Conservation (phyloP, 108 stramenopile genomes). For the Cyclotella kingstonii region DNA sequence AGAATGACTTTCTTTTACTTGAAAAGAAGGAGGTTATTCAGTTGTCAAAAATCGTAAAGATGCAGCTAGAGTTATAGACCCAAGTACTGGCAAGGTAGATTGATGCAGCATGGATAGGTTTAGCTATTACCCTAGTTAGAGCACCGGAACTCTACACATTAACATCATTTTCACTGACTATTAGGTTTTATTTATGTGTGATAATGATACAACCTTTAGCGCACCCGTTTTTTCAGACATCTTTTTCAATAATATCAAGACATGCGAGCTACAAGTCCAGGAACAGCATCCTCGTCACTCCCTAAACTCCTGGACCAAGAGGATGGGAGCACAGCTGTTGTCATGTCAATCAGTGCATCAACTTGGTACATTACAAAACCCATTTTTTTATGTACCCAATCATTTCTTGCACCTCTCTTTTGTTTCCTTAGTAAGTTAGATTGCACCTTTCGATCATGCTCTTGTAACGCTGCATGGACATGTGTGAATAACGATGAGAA, state of each 20-base stretch:
- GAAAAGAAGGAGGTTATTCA: conserved; percentile 87
- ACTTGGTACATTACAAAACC: background rate
- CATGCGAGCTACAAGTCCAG: background rate
- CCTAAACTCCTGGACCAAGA: background rate
- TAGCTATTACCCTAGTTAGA: background rate
- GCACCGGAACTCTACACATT: too few species aligned
- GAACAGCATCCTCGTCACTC: background rate
- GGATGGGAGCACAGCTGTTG: background rate
- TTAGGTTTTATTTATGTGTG: too few species aligned
- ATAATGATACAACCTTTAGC: too few species aligned
- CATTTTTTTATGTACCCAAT: background rate
- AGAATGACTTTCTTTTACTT: conserved; percentile 61
- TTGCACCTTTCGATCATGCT: background rate
- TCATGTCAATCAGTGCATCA: background rate
- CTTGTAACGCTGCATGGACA: background rate
- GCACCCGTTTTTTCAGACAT: background rate
- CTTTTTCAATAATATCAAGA: background rate
- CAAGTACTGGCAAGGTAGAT: background rate
- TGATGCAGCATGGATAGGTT: background rate
- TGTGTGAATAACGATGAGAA: background rate
- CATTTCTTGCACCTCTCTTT: background rate
- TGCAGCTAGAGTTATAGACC: conserved; percentile 48
- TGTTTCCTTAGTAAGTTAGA: background rate
- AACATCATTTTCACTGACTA: too few species aligned
- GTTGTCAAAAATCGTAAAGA: conserved; percentile 64